Evolutionary conservation across 73 alveolate species (phyloP).

Genomic region (Loxodes magnus): DNA sequence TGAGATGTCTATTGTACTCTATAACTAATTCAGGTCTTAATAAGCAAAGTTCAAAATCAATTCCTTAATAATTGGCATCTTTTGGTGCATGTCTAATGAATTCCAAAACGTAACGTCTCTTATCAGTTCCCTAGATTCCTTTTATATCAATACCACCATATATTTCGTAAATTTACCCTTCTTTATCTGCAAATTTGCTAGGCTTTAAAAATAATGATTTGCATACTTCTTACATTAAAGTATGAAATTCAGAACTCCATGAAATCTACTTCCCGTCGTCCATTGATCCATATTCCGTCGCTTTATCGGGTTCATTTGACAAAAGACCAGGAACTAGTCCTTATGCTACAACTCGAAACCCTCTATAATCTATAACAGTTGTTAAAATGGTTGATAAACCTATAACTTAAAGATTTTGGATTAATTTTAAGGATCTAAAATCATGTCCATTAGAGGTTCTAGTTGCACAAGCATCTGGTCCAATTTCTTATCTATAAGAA

Average conservation of each 20-base stretch:
- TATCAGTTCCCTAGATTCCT: constrained; percentile 84
- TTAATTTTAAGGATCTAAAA: constrained; percentile 50
- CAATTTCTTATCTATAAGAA: constrained; percentile 43
- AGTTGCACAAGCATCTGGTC: constrained; percentile 69
- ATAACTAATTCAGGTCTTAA: constrained; percentile 63
- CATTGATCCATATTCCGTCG: constrained; percentile 75
- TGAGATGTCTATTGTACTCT: constrained; percentile 52
- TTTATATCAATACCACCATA: constrained; percentile 76
- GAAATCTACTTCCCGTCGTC: constrained; percentile 75
- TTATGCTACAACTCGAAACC: constrained; percentile 72
- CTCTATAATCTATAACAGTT: constrained; percentile 61
- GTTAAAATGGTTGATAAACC: constrained; percentile 66
- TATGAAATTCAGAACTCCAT: constrained; percentile 52
- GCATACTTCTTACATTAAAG: constrained; percentile 58
- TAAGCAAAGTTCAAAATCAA: constrained; percentile 49
- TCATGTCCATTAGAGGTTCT: constrained; percentile 71
- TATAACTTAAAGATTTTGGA: constrained; percentile 57
- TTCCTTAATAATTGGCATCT: constrained; percentile 69
- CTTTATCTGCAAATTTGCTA: constrained; percentile 38
- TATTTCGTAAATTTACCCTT: constrained; percentile 38
- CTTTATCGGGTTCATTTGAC: constrained; percentile 49
- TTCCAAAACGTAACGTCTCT: constrained; percentile 69
- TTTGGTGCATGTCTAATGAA: constrained; percentile 73
- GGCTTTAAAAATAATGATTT: constrained; percentile 44
- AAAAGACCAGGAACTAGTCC: constrained; percentile 82